Evolutionary conservation across 129 eudicot genomes (phyloP), one percentile per base, ranked within the genome.

Genomic region (Chrysanthemum makinoi): DNA sequence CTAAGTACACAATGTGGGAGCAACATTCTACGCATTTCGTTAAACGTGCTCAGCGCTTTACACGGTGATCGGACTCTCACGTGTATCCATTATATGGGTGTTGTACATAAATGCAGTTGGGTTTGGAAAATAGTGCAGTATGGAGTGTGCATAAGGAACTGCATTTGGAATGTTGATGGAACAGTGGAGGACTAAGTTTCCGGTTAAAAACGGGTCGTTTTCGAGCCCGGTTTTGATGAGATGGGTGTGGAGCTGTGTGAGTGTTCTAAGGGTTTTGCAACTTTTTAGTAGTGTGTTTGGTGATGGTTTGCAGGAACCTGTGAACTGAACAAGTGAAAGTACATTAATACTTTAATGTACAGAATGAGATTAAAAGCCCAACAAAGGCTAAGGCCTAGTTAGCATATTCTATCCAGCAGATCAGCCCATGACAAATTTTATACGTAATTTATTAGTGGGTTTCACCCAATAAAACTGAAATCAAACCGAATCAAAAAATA

Each of bases 31-130:
- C 79, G 66, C 82, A 81, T 81, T 56, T 77, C 46, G 6, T 77
- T 54, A 72, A 81, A 81, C 1, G 82, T 81, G 1, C 68, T 54
- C 30, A 77, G 53, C 4, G 82, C 77, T 63, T 26, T 35, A 24
- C 61, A 33, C 11, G 85, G 64, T 65, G 65, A 68, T 81, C 79
- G 2, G 85, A 81, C 6, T 77, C 72, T n/a, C n/a, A n/a, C 15
- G 75, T 26, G 64, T 72, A 77, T 6, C 79, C 82, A 0, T 82
- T 8, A 81, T 81, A 64, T 77, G 68, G 46, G 85, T 81, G 67
- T 81, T 81, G 76, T 77, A 81, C 82, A 77, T 81, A 75, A 81
- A 81, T 16, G 75, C 60, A 57, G 73, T 50, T 68, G 85, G 85
- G 33, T 77, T 54, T 54, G 85, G 66, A 50, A 62, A 66, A 71